A percentile compares a stretch with the other conserved stretches of the same genome.
Evolutionary conservation across 768 basidiomycete species (phyloP).

Genomic region (Candolleomyces aberdarensis): DNA sequence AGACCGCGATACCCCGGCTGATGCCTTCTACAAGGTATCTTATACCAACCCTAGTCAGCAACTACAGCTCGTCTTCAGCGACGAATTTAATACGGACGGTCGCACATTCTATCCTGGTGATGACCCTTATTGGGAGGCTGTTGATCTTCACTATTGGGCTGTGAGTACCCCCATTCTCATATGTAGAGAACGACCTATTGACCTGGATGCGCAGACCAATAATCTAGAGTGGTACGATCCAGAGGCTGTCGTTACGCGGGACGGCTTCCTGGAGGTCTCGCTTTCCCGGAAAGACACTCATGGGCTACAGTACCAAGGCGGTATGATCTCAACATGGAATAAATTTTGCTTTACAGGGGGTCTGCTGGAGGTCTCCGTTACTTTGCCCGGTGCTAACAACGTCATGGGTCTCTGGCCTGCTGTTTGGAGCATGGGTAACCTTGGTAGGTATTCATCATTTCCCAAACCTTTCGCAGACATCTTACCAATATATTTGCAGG

Average conservation of each 20-base stretch:
- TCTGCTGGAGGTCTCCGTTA: slow-evolving; percentile 65
- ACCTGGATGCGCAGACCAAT: slow-evolving; percentile 42
- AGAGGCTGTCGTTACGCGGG: slow-evolving; percentile 64
- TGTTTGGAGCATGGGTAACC: slow-evolving; percentile 77
- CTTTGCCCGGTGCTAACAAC: slow-evolving; percentile 63
- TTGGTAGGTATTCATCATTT: slow-evolving; percentile 39
- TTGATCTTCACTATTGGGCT: slow-evolving; percentile 77
- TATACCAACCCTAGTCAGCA: slow-evolving; percentile 50
- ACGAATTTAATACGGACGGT: slow-evolving; percentile 82
- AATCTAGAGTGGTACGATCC: slow-evolving; percentile 93
- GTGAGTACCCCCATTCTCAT: slow-evolving; percentile 22
- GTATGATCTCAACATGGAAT: slow-evolving; percentile 73
- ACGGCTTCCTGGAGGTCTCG: slow-evolving; percentile 75
- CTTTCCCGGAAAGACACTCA: slow-evolving; percentile 65
- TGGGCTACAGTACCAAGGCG: slow-evolving; percentile 69
- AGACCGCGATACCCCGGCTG: slow-evolving; percentile 69
- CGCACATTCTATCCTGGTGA: slow-evolving; percentile 85
- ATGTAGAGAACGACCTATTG: background rate
- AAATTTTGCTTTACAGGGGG: slow-evolving; percentile 96
- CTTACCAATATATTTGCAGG: slow-evolving; percentile 33
- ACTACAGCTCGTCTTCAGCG: slow-evolving; percentile 77
- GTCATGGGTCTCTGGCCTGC: slow-evolving; percentile 77
- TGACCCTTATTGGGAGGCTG: slow-evolving; percentile 89
- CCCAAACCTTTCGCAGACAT: background rate
- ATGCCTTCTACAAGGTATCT: slow-evolving; percentile 50